phyloP scores from a whole-genome alignment of 1,284 basidiomycete species.

The Coniophora puteana region DNA sequence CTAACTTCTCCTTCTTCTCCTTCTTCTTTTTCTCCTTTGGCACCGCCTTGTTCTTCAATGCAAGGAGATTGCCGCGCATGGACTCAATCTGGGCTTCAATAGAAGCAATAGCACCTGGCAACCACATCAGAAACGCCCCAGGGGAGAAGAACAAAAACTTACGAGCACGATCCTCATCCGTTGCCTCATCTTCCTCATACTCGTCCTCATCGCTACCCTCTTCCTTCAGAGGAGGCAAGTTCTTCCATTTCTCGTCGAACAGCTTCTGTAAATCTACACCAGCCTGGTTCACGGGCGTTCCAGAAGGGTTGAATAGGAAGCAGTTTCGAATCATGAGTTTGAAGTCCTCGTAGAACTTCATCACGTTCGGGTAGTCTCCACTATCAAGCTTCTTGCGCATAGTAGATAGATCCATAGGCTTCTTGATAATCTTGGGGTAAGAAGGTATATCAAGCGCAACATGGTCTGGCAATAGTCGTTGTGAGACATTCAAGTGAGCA shows the following conservation, averaged over 20 bases:
- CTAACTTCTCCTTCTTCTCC: conserved; percentile 52
- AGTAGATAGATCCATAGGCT: conserved; percentile 92
- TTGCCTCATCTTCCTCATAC: conserved; percentile 41
- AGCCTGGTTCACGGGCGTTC: conserved; percentile 82
- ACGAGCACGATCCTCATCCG: conserved; percentile 57
- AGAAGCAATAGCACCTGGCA: conserved; percentile 58
- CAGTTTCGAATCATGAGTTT: conserved; percentile 95
- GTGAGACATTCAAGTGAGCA: neutral
- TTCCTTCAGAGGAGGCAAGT: conserved; percentile 64
- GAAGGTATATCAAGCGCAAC: conserved; percentile 79
- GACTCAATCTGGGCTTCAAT: conserved; percentile 75
- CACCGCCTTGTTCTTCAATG: conserved; percentile 51
- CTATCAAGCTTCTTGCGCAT: conserved; percentile 83
- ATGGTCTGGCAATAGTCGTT: conserved; percentile 48
- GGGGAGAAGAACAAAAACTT: conserved; percentile 23
- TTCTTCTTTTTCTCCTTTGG: conserved; percentile 65
- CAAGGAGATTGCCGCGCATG: conserved; percentile 61
- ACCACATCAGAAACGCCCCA: conserved; percentile 7
- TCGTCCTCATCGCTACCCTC: conserved; percentile 51
- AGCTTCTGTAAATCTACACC: conserved; percentile 79
- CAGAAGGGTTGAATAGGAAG: conserved; percentile 87
- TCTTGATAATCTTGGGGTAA: conserved; percentile 88
- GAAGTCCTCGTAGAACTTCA: conserved; percentile 88
- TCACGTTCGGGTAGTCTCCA: conserved; percentile 70
- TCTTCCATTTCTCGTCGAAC: conserved; percentile 91